phyloP scores from a whole-genome alignment of 148 eudicot genomes.

The Camellia sinensis region DNA sequence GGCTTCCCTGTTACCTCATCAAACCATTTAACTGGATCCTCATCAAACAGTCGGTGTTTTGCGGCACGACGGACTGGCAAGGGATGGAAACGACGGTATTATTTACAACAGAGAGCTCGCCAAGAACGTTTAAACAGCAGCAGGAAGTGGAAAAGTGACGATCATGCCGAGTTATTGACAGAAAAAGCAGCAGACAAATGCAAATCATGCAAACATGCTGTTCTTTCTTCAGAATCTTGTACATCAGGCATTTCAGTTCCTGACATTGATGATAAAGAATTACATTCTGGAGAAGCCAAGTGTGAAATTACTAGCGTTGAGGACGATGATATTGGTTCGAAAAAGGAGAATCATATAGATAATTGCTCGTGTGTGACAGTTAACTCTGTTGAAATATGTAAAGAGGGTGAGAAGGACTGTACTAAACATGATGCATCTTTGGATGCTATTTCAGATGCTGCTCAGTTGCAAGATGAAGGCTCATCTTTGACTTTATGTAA shows the following conservation, averaged over 20 bases:
- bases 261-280: constrained; percentile 32
- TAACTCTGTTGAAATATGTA: constrained; percentile 21
- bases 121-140: constrained; percentile 70
- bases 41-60: constrained; percentile 52
- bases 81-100: constrained; percentile 74
- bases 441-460: constrained; percentile 29
- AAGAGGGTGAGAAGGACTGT: constrained; percentile 30
- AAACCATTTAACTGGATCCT: constrained; percentile 49
- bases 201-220: constrained; percentile 35
- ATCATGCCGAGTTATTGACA: constrained; percentile 32
- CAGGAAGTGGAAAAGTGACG: constrained; percentile 62
- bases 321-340: constrained; percentile 29
- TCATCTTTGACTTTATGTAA: constrained; percentile 36
- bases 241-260: constrained; percentile 30
- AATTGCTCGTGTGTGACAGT: constrained; percentile 33
- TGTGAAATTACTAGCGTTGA: constrained; percentile 26
- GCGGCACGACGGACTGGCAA: constrained; percentile 50
- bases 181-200: constrained; percentile 38
- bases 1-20: constrained; percentile 42
- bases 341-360: constrained; percentile 27
- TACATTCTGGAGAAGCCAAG: constrained; percentile 24
- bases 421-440: constrained; percentile 28
- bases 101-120: constrained; percentile 80
- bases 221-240: constrained; percentile 29
- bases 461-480: constrained; percentile 33